These are phyloP conservation scores for Coniferiporia sulphurascens DNA, from an alignment of 1,284 basidiomycete species.

Conservation along the genomic window DNA sequence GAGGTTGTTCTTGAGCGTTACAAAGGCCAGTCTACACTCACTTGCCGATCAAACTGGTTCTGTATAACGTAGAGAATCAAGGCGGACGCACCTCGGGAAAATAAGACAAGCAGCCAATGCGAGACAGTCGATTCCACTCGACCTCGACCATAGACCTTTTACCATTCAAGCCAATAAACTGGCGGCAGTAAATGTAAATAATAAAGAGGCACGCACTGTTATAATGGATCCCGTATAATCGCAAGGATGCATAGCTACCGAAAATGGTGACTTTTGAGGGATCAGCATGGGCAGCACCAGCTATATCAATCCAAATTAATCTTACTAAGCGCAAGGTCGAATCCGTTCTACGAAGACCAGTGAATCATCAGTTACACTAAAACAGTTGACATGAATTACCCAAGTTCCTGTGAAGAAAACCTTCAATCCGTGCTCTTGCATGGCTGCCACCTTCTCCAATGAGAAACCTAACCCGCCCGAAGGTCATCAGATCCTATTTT, in stretches of 20 bases:
- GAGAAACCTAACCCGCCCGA: conserved; percentile 54
- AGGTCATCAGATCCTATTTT: neutral
- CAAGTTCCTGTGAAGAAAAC: conserved; percentile 82
- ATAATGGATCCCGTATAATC: conserved; percentile 68
- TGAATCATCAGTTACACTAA: neutral
- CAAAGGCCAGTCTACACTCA: conserved; percentile 67
- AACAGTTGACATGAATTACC: conserved; percentile 37
- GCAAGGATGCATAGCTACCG: conserved; percentile 66
- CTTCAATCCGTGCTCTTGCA: conserved; percentile 91
- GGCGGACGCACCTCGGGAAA: conserved; percentile 64
- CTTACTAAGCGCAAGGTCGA: conserved; percentile 81
- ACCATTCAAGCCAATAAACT: neutral
- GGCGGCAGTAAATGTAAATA: neutral
- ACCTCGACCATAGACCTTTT: conserved; percentile 55
- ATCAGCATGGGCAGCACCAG: conserved; percentile 15
- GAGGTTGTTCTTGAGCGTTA: conserved; percentile 82
- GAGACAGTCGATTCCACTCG: conserved; percentile 67
- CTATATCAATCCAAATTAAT: neutral
- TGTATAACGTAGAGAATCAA: neutral
- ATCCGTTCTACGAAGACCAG: conserved; percentile 65
- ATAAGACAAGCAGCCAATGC: conserved; percentile 79
- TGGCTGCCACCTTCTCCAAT: conserved; percentile 87
- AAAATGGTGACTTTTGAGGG: conserved; percentile 62
- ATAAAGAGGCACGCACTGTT: conserved; percentile 39
- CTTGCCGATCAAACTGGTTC: neutral